Base-by-base conservation (phyloP, 495 filamentous ascomycete genomes). In the Thermothielavioides terrestris region DNA sequence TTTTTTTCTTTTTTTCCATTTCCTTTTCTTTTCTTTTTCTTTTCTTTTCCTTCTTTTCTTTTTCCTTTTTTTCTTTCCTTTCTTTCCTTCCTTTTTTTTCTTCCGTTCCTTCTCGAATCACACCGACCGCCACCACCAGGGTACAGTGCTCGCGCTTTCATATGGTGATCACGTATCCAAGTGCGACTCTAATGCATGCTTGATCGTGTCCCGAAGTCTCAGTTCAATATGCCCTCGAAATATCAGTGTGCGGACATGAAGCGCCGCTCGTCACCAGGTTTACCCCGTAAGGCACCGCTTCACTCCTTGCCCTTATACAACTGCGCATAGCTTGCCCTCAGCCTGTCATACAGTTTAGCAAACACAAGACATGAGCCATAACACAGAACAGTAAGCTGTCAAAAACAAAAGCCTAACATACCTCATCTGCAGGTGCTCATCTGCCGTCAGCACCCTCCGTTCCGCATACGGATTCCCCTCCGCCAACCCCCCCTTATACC, bases 351-450 rank as follows among this genome's bases (percentile, higher is more conserved):
- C 2, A 2, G 10, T 20, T 49, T 14, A 49, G 47, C 21, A 49
- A n/a, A 18, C 6, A 14, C 2, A 37, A 5, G 2, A 9, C 30
- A 3, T 10, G 15, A 95, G 15, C 88, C 91, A 9, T 60, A 95
- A 67, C 56, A 86, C 70, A 44, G 11, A 1, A 3, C 0, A 37
- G 44, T n/a, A 20, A 48, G 15, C 12, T 35, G 7, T 31, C 37
- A 38, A 15, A 42, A 9, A 42, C 15, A 15, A 26, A 20, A 3
- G 15, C 34, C 8, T 21, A 18, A 54, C 55, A 14, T 43, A 64
- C 62, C 61, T 63, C 65, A 78, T 78, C 60, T 80, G 74, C 65
- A 97, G 70, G 76, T 97, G 89, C 66, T 90, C 85, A 57, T 77
- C 73, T 8, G 92, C 90, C 23, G 92, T 96, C 62, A 95, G 63